Percentiles rank a stretch among this genome's conserved stretches.
Conservation (phyloP, 2,329 filamentous ascomycete genomes). For the Aspergillus sp. region DNA sequence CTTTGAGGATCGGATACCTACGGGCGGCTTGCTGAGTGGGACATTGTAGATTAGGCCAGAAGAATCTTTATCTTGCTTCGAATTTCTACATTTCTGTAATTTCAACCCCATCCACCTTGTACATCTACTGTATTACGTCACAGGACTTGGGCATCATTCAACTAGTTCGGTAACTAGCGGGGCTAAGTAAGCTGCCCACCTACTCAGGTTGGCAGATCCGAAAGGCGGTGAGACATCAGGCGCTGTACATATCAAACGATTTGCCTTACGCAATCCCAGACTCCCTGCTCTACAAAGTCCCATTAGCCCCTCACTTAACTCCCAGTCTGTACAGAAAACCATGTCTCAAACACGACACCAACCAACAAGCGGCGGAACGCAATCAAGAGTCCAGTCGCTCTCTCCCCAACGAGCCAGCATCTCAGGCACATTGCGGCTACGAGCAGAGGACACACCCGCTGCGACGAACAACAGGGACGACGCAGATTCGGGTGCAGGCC, state of each 20-base stretch:
- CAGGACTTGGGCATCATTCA: too few relatives aligned
- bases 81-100: too few relatives aligned
- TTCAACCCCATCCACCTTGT: too few relatives aligned
- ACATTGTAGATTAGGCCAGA: too few relatives aligned
- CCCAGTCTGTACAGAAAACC: background rate
- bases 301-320: background rate
- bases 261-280: background rate
- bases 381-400: slow-evolving; percentile 26
- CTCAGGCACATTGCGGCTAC: slow-evolving; percentile 29
- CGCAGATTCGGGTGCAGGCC: slow-evolving; percentile 16
- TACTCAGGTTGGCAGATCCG: too few relatives aligned
- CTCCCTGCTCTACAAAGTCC: background rate
- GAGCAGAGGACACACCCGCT: slow-evolving; percentile 22
- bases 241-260: too few relatives aligned
- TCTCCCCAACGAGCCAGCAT: slow-evolving; percentile 22
- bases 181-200: too few relatives aligned
- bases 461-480: slow-evolving; percentile 8
- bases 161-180: too few relatives aligned
- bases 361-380: slow-evolving; percentile 18
- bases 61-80: too few relatives aligned
- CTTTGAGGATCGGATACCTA: too few relatives aligned
- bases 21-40: too few relatives aligned
- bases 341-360: slow-evolving; percentile 38
- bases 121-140: too few relatives aligned
- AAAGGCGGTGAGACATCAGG: background rate